Evolutionary conservation across 371 early-diverging fungal species (phyloP).

Genomic region (Rhizomucor pusillus): DNA sequence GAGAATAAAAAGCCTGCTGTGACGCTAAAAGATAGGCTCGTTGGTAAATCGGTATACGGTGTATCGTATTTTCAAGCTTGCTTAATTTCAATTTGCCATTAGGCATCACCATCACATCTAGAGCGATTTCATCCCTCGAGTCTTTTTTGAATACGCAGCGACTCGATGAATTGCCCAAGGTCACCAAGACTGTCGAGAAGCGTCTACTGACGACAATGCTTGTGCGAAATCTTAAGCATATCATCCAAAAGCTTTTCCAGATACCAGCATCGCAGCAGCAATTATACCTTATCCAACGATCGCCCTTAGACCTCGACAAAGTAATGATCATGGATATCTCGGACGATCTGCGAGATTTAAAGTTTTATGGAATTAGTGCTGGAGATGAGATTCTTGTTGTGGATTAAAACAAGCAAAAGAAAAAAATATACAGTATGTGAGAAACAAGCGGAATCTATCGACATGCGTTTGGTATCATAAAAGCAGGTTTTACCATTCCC

Average conservation of each 20-base stretch:
- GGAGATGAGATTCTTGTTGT: slow-evolving; percentile 9
- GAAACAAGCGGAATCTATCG: background rate
- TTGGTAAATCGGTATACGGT: no score
- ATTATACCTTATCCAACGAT: slow-evolving; percentile 27
- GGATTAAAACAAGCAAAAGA: slow-evolving; percentile 1
- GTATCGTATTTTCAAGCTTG: no score
- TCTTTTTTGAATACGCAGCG: slow-evolving; percentile 6
- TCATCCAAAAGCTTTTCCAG: slow-evolving; percentile 37
- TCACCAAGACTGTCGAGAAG: slow-evolving; percentile 36
- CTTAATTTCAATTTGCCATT: no score
- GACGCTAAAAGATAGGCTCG: slow-evolving; percentile 63
- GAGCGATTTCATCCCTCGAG: slow-evolving; percentile 5
- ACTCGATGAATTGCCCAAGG: slow-evolving; percentile 15
- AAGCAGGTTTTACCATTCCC: slow-evolving; percentile 11
- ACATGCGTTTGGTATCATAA: slow-evolving; percentile 1
- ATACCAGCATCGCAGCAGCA: slow-evolving; percentile 33
- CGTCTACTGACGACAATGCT: slow-evolving; percentile 48
- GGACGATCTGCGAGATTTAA: slow-evolving; percentile 45
- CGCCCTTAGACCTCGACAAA: background rate
- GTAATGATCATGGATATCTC: slow-evolving; percentile 32
- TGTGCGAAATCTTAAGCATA: slow-evolving; percentile 34
- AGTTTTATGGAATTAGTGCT: slow-evolving; percentile 24
- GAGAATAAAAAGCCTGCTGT: slow-evolving; percentile 26
- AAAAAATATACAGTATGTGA: slow-evolving; percentile 1
- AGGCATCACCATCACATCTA: slow-evolving; percentile 21